These are phyloP conservation scores for Limnomonas spitsbergensis DNA, from an alignment of 139 green algal species.

Conservation along the genomic window DNA sequence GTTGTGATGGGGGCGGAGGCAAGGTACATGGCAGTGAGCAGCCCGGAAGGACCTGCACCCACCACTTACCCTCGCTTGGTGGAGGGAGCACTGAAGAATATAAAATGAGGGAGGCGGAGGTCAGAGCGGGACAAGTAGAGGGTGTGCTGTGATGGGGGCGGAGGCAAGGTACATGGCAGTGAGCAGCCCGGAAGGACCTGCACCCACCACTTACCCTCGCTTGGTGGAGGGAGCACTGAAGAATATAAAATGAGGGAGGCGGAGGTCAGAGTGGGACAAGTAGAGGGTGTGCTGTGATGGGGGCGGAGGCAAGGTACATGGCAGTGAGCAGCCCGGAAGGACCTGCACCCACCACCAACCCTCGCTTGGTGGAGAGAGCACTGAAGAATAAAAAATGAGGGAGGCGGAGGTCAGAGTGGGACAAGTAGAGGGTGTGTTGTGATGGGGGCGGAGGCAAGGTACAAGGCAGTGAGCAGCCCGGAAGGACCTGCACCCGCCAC, in stretches of 20 bases:
- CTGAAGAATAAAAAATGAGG: no score
- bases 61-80: neutral
- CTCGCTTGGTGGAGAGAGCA: neutral
- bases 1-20: no score
- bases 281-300: no score
- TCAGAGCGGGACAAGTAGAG: no score
- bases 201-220: neutral
- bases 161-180: constrained; percentile 9
- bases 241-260: no score
- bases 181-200: constrained; percentile 1
- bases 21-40: constrained; percentile 14
- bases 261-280: no score
- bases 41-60: neutral
- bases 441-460: no score
- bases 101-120: no score
- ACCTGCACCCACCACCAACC: neutral
- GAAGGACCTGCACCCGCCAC: constrained; percentile 12
- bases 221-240: neutral
- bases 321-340: constrained; percentile 8
- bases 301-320: constrained; percentile 11
- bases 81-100: neutral
- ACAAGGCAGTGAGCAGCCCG: constrained; percentile 15
- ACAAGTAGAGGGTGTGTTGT: no score
- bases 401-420: no score
- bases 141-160: no score